phyloP scores from a whole-genome alignment of 1,284 basidiomycete species.

The Ceratorhiza oryzae-sativae region DNA sequence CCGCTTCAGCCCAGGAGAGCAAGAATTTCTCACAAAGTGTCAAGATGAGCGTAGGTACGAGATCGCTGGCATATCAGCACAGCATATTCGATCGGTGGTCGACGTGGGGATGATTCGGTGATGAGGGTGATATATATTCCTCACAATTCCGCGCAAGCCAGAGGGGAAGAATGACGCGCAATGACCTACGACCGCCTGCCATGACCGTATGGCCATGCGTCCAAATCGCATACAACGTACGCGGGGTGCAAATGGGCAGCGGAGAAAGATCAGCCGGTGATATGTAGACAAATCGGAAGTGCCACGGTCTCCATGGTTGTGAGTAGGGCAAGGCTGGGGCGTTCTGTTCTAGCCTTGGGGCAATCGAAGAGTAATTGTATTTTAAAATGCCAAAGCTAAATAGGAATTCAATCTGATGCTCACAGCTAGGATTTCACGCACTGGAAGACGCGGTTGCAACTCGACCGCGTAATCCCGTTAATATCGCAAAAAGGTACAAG shows the following conservation, averaged over 20 bases:
- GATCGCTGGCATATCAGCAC: neutral
- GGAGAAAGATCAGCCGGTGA: neutral
- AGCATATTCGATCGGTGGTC: neutral
- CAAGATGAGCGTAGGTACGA: conserved; percentile 14
- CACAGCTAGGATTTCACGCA: neutral
- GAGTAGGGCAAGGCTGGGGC: neutral
- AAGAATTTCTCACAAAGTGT: conserved; percentile 34
- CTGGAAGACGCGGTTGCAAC: conserved; percentile 5
- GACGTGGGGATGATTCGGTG: neutral
- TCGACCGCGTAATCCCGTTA: conserved; percentile 14
- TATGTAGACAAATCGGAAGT: conserved; percentile 7
- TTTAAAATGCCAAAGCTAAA: neutral
- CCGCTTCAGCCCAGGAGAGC: neutral
- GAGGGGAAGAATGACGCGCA: conserved; percentile 7
- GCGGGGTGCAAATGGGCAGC: neutral
- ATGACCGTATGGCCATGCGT: conserved; percentile 2
- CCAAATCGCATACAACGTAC: neutral
- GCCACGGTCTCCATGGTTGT: conserved; percentile 33
- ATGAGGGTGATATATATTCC: conserved; percentile 22
- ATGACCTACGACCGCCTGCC: neutral
- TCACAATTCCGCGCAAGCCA: neutral
- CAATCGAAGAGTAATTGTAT: neutral
- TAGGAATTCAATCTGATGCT: neutral
- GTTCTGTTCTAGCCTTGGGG: conserved; percentile 13
- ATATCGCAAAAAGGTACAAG: conserved; percentile 17